These are phyloP conservation scores for Angomonas ambiguus DNA, from an alignment of 208 protist genomes.

Conservation along the genomic window DNA sequence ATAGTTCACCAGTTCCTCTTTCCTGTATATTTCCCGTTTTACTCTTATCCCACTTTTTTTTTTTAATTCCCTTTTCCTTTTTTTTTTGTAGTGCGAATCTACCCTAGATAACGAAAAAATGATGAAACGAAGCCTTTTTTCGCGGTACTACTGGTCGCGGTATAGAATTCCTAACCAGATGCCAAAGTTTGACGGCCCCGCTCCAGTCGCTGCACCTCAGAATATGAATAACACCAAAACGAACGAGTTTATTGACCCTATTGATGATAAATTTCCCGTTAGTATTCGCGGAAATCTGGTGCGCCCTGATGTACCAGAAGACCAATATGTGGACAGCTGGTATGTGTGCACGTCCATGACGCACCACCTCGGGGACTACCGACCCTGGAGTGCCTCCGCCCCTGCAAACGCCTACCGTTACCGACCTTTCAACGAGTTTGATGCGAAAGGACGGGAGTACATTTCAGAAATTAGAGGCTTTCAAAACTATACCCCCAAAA, in stretches of 20 bases:
- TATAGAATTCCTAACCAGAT: conserved; percentile 82
- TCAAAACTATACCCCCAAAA: conserved; percentile 32
- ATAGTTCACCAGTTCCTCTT: background rate
- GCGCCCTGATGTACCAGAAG: conserved; percentile 77
- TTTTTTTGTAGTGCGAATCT: background rate
- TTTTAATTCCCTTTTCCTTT: conserved; percentile 6
- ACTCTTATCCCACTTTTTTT: conserved; percentile 13
- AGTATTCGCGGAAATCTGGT: conserved; percentile 77
- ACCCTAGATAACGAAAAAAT: background rate
- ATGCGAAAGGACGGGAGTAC: conserved; percentile 80
- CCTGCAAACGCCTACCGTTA: conserved; percentile 82
- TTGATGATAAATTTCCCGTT: conserved; percentile 86
- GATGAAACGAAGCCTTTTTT: background rate
- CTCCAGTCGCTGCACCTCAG: conserved; percentile 78
- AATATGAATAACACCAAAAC: conserved; percentile 91
- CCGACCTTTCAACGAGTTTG: conserved; percentile 83
- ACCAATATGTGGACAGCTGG: conserved; percentile 90
- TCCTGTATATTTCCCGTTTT: background rate
- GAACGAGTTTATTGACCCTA: conserved; percentile 88
- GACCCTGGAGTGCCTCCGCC: conserved; percentile 79
- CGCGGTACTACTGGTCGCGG: conserved; percentile 81
- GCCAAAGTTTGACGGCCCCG: conserved; percentile 83
- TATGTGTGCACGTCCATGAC: conserved; percentile 89
- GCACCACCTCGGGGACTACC: conserved; percentile 79
- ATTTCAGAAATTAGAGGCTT: conserved; percentile 71